Conservation (phyloP, 2,329 filamentous ascomycete species). For the Pyrenophora tritici-repentis region DNA sequence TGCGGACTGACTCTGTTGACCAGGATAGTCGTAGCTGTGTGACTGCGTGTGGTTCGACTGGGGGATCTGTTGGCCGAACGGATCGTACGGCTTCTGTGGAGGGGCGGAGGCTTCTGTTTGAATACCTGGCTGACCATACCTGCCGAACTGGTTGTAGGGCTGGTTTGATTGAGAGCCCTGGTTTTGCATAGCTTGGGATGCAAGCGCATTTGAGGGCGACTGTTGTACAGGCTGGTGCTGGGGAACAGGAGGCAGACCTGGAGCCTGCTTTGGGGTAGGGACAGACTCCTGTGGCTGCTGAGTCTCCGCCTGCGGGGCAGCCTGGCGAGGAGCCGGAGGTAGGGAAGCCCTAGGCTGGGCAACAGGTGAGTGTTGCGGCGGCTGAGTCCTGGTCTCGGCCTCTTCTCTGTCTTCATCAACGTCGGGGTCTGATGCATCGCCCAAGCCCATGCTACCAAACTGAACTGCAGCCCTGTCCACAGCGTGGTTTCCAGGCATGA, state of each 20-base stretch:
- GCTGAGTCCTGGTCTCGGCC: constrained; percentile 89
- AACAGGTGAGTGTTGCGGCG: constrained; percentile 89
- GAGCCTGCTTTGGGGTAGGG: constrained; percentile 63
- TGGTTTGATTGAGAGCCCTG: constrained; percentile 53
- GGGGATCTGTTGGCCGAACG: constrained; percentile 75
- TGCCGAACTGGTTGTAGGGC: constrained; percentile 68
- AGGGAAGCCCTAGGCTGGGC: constrained; percentile 83
- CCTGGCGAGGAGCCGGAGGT: constrained; percentile 68
- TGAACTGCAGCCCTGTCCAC: constrained; percentile 92
- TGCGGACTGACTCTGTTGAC: constrained; percentile 60
- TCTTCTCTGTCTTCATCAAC: constrained; percentile 95
- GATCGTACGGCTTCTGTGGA: constrained; percentile 82
- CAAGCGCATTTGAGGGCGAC: constrained; percentile 53
- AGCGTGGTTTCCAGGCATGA: constrained; percentile 96
- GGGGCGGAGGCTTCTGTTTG: constrained; percentile 65
- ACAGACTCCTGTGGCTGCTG: constrained; percentile 44
- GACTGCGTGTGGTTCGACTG: constrained; percentile 46
- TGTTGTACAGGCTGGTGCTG: constrained; percentile 56
- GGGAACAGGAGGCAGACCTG: constrained; percentile 65
- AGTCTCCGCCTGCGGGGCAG: constrained; percentile 48
- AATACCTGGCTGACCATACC: constrained; percentile 66
- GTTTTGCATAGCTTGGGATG: constrained; percentile 60
- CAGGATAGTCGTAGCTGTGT: constrained; percentile 54
- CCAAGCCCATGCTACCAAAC: constrained; percentile 93
- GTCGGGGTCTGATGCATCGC: constrained; percentile 70